Percentiles rank a stretch among this genome's conserved stretches.
These are phyloP conservation scores for Trichoderma virens DNA, from an alignment of 495 filamentous ascomycete species.

Conservation along the genomic window DNA sequence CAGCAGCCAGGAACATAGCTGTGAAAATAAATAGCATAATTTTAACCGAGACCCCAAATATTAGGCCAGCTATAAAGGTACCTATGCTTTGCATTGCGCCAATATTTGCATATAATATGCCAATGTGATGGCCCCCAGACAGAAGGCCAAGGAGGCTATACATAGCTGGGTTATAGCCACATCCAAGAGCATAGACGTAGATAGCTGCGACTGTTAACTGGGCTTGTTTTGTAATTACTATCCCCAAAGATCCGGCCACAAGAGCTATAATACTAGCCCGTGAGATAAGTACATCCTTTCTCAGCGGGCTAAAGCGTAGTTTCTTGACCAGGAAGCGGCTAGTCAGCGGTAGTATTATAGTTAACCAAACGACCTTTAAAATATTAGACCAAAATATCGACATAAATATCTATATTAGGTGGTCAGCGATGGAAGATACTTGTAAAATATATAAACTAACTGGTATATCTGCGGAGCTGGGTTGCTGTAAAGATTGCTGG, in stretches of 20 bases:
- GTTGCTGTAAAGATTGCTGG: not conserved
- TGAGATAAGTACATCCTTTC: not conserved
- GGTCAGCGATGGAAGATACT: not conserved
- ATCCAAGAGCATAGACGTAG: conserved; percentile 2
- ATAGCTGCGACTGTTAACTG: not conserved
- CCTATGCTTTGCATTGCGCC: conserved; percentile 1
- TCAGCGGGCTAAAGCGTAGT: not conserved
- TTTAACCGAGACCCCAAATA: not conserved
- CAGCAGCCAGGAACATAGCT: not conserved
- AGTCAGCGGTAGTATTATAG: not conserved
- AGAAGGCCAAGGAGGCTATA: not conserved
- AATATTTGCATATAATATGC: not conserved
- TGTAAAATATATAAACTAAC: not conserved
- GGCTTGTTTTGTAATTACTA: not conserved
- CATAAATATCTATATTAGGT: not conserved
- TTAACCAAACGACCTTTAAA: not conserved
- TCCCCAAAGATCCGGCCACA: not conserved
- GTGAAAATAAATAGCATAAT: not conserved
- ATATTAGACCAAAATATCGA: not conserved
- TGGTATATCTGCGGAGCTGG: not conserved
- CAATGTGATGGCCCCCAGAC: not conserved
- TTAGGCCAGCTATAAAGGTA: conserved; percentile 1
- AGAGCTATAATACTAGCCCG: conserved; percentile 3
- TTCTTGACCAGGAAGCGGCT: not conserved
- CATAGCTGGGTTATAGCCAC: not conserved